A percentile compares a stretch with the other conserved stretches of the same genome.
phyloP scores from a whole-genome alignment of 1,139 yeast genomes.

The Magnusiomyces suaveolens region DNA sequence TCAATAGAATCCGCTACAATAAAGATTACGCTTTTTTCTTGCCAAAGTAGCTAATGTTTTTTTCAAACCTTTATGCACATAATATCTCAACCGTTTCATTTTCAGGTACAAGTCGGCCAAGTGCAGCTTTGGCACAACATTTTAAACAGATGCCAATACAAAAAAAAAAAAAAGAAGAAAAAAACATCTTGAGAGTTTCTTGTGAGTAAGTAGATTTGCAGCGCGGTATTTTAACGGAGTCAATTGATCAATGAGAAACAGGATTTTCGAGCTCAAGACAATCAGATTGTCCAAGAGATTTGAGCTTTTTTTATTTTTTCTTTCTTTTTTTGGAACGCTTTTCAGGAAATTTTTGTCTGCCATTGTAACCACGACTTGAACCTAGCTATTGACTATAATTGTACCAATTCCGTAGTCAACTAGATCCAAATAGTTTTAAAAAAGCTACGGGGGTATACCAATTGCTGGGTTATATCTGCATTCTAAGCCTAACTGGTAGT shows the following conservation, averaged over 20 bases:
- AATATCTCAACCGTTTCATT: slow-evolving; percentile 48
- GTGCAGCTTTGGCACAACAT: slow-evolving; percentile 66
- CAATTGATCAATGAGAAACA: slow-evolving; percentile 47
- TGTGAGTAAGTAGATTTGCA: slow-evolving; percentile 56
- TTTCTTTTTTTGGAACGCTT: slow-evolving; percentile 54
- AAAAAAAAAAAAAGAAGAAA: slow-evolving; percentile 61
- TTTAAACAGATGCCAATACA: slow-evolving; percentile 86
- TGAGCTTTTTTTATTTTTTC: slow-evolving; percentile 27
- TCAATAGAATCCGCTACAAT: neutral
- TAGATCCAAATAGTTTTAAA: slow-evolving; percentile 72
- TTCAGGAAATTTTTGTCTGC: slow-evolving; percentile 95
- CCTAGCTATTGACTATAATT: slow-evolving; percentile 86
- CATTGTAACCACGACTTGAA: slow-evolving; percentile 87
- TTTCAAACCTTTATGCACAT: slow-evolving; percentile 33
- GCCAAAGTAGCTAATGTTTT: slow-evolving; percentile 4
- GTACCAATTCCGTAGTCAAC: slow-evolving; percentile 57
- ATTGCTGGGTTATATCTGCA: slow-evolving; percentile 85
- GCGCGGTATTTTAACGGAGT: slow-evolving; percentile 84
- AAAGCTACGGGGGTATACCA: slow-evolving; percentile 92
- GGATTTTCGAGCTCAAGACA: slow-evolving; percentile 57
- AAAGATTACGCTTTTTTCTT: neutral
- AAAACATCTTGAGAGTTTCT: slow-evolving; percentile 54
- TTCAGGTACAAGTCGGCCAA: slow-evolving; percentile 62
- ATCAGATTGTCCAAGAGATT: slow-evolving; percentile 44
- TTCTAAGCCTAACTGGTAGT: slow-evolving; percentile 89